phyloP scores from a whole-genome alignment of 371 early-diverging fungal species.

The Neoconidiobolus thromboides region DNA sequence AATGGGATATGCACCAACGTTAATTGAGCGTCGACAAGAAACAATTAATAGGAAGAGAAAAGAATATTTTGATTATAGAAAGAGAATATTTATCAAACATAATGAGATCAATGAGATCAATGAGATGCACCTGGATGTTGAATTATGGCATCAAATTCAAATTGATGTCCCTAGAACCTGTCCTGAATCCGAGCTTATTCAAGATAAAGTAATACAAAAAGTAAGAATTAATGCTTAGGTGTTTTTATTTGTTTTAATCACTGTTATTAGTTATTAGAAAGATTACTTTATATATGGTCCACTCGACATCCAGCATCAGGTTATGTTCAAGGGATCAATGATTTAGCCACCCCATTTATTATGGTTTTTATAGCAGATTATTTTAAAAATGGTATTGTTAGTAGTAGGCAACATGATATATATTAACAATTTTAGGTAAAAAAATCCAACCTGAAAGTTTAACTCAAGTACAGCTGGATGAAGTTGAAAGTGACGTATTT shows the following conservation, averaged over 20 bases:
- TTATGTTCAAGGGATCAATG: slow-evolving; percentile 98
- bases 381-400: slow-evolving; percentile 17
- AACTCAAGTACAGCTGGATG: slow-evolving; percentile 30
- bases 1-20: slow-evolving; percentile 1
- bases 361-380: slow-evolving; percentile 67
- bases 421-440: slow-evolving; percentile 12
- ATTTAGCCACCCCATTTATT: slow-evolving; percentile 89
- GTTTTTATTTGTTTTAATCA: not conserved
- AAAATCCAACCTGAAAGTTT: slow-evolving; percentile 33
- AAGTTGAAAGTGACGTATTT: slow-evolving; percentile 85
- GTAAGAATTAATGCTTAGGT: slow-evolving; percentile 16
- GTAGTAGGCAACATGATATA: no score
- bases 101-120: not conserved
- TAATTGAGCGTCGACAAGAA: not conserved
- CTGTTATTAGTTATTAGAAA: slow-evolving; percentile 46
- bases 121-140: not conserved
- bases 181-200: slow-evolving; percentile 66
- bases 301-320: slow-evolving; percentile 95
- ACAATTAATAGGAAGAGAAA: not conserved
- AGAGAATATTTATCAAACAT: not conserved
- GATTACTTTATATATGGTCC: slow-evolving; percentile 92
- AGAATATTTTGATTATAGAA: not conserved
- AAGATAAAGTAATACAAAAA: slow-evolving; percentile 56
- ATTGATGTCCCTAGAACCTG: slow-evolving; percentile 91
- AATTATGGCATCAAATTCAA: slow-evolving; percentile 32